Conservation (phyloP, 768 basidiomycete species). For the Phaffia tasmanica region DNA sequence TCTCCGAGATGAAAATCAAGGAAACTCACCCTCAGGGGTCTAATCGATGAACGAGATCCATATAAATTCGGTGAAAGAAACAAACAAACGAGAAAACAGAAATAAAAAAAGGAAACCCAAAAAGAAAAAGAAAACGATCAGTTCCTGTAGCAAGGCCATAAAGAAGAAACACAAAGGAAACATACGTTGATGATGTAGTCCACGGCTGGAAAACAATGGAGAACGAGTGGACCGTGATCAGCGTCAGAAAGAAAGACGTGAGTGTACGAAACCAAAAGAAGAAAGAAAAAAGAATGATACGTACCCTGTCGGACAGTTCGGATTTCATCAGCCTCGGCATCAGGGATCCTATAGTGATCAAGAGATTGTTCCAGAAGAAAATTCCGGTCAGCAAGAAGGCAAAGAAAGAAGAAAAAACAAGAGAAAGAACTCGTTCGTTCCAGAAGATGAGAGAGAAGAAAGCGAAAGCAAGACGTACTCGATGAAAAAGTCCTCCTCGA, state of each 20-base stretch:
- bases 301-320: conserved; percentile 80
- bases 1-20: no score
- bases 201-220: background rate
- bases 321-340: conserved; percentile 90
- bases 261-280: conserved; percentile 9
- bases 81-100: no score
- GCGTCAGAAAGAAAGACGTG: background rate
- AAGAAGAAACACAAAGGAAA: conserved; percentile 17
- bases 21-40: no score
- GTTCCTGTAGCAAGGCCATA: background rate
- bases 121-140: background rate
- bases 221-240: conserved; percentile 1
- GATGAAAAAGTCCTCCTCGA: conserved; percentile 98
- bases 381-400: background rate
- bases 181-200: conserved; percentile 5
- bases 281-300: conserved; percentile 29
- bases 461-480: conserved; percentile 41
- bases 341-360: conserved; percentile 53
- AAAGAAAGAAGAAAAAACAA: background rate
- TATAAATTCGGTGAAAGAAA: no score
- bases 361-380: background rate
- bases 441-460: background rate
- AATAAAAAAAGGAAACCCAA: background rate
- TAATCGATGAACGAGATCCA: no score
- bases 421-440: background rate